Conservation (phyloP, 2,329 filamentous ascomycete species). For the Gliomastix tumulicola region DNA sequence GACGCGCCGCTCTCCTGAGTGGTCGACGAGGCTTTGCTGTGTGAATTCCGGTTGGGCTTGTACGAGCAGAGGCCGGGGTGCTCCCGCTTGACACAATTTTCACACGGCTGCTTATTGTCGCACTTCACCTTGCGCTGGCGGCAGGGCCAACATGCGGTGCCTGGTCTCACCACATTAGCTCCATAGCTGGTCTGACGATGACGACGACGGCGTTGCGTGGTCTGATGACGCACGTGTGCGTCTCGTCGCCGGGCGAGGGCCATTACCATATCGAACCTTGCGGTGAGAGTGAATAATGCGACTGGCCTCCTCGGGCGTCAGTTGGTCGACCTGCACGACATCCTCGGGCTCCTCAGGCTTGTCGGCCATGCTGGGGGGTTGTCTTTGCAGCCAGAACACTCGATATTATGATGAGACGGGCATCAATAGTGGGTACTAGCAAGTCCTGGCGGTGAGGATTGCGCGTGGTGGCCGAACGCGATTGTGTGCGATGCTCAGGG, state of each 20-base stretch:
- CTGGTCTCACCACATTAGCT: conserved; percentile 28
- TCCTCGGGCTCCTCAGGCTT: conserved; percentile 31
- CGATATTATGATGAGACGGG: no score
- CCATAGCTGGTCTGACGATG: no score
- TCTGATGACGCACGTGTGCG: no score
- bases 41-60: conserved; percentile 49
- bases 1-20: conserved; percentile 11
- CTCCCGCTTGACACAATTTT: conserved; percentile 61
- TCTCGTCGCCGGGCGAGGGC: no score
- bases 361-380: conserved; percentile 34
- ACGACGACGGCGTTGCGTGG: no score
- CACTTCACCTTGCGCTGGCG: conserved; percentile 63
- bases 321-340: conserved; percentile 42
- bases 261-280: conserved; percentile 62
- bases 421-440: no score
- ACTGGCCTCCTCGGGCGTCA: conserved; percentile 59
- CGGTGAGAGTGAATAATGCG: conserved; percentile 64
- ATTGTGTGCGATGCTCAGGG: no score
- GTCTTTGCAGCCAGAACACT: no score
- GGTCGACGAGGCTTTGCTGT: conserved; percentile 23
- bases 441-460: no score
- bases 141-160: conserved; percentile 61
- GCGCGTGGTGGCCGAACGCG: no score
- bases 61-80: conserved; percentile 60
- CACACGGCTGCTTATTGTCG: conserved; percentile 61